phyloP scores from a whole-genome alignment of 192 early-diverging fungal species.

The Coemansia umbellata region DNA sequence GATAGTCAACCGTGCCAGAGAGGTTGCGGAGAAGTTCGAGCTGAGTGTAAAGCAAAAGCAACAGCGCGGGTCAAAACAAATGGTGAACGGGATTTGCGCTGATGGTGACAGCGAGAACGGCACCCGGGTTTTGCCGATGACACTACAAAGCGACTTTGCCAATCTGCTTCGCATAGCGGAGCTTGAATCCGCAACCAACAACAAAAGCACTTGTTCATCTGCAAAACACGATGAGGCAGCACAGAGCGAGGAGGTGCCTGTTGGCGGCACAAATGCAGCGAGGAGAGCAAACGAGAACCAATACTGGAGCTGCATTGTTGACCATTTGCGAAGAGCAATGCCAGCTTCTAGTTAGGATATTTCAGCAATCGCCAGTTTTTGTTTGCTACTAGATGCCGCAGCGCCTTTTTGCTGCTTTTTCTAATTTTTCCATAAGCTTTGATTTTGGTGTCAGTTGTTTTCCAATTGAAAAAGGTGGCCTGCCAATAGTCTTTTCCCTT shows the following conservation, averaged over 20 bases:
- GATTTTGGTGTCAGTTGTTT: too few species aligned
- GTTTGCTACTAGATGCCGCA: neutral
- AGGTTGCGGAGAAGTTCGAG: slow-evolving; percentile 76
- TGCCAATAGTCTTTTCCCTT: too few species aligned
- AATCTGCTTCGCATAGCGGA: slow-evolving; percentile 45
- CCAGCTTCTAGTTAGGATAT: neutral
- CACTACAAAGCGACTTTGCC: slow-evolving; percentile 51
- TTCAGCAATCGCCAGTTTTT: neutral
- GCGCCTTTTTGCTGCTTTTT: too few species aligned
- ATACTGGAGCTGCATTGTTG: slow-evolving; percentile 52
- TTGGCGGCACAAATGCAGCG: slow-evolving; percentile 17
- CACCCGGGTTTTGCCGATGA: slow-evolving; percentile 19
- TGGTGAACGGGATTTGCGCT: neutral
- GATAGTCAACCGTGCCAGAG: slow-evolving; percentile 69
- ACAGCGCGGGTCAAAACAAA: neutral
- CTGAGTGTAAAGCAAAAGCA: slow-evolving; percentile 23
- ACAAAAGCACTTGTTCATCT: neutral
- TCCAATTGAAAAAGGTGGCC: too few species aligned
- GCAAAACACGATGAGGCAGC: too few species aligned
- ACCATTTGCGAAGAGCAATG: slow-evolving; percentile 38
- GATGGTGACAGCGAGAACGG: neutral
- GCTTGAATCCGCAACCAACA: slow-evolving; percentile 2
- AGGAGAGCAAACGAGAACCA: slow-evolving; percentile 47
- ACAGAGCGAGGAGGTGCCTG: slow-evolving; percentile 18
- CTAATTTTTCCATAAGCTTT: too few species aligned